Evolutionary conservation across 495 filamentous ascomycete genomes (phyloP).

Genomic region (Aspergillus baeticus): DNA sequence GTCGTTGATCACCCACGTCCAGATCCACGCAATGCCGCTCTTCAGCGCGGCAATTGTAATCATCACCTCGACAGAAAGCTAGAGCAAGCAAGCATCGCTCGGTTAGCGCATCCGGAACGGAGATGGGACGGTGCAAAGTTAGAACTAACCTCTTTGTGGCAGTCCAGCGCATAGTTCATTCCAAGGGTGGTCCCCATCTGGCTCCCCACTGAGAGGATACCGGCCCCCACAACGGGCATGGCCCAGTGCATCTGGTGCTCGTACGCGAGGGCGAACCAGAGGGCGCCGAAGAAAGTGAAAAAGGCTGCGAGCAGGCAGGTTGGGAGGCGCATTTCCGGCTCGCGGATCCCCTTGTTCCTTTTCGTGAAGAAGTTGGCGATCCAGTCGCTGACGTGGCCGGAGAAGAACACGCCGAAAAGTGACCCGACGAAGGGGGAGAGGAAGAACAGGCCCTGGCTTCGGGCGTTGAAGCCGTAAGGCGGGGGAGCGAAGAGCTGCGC

Average conservation of each 20-base stretch:
- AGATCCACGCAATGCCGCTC: slow-evolving; percentile 23
- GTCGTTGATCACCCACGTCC: slow-evolving; percentile 26
- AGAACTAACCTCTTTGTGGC: slow-evolving; percentile 20
- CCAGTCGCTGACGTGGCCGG: slow-evolving; percentile 47
- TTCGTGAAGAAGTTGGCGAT: slow-evolving; percentile 49
- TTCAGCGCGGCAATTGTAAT: slow-evolving; percentile 23
- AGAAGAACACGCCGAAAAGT: slow-evolving; percentile 47
- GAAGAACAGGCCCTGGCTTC: slow-evolving; percentile 48
- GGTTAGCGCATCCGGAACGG: too few relatives aligned
- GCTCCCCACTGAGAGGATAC: slow-evolving; percentile 22
- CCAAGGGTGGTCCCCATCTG: slow-evolving; percentile 25
- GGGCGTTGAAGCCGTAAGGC: slow-evolving; percentile 50
- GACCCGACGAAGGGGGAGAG: slow-evolving; percentile 48
- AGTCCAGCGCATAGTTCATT: slow-evolving; percentile 25
- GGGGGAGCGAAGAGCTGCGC: slow-evolving; percentile 48
- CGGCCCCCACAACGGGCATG: slow-evolving; percentile 23
- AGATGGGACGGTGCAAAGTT: not conserved
- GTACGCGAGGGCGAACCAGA: slow-evolving; percentile 19
- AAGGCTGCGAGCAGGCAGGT: slow-evolving; percentile 25
- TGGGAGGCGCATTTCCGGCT: slow-evolving; percentile 55
- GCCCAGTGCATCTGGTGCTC: slow-evolving; percentile 19
- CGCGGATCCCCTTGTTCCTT: slow-evolving; percentile 49
- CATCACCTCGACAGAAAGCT: slow-evolving; percentile 25
- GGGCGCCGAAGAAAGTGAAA: slow-evolving; percentile 21
- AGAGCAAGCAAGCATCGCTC: too few relatives aligned